Percentiles rank a stretch among this genome's conserved stretches.
Evolutionary conservation across 139 green algal species (phyloP).

Genomic region (Auxenochlorella pyrenoidosa): DNA sequence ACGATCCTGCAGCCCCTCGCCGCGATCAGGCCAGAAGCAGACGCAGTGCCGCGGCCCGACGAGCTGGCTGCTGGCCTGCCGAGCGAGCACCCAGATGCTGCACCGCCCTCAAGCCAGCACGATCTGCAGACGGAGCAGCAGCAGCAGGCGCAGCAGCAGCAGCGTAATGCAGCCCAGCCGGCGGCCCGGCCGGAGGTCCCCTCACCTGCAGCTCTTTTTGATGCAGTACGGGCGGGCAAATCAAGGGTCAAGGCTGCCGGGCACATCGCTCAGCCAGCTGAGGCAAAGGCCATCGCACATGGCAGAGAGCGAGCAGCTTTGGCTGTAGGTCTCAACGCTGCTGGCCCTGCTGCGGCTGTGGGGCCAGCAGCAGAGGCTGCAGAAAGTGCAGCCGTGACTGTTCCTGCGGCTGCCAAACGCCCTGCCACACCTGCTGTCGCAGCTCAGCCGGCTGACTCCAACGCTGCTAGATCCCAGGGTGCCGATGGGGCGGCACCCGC

Average conservation of each 20-base stretch:
- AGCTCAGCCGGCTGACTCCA: background rate
- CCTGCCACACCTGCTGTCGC: background rate
- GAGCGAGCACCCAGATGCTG: background rate
- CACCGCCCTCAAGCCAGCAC: background rate
- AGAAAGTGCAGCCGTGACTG: background rate
- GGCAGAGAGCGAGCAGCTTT: background rate
- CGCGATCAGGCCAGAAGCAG: background rate
- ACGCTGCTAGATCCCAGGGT: too few relatives aligned
- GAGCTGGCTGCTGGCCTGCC: background rate
- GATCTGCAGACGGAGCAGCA: background rate
- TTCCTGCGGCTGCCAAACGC: background rate
- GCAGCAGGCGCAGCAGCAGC: background rate
- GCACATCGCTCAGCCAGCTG: background rate
- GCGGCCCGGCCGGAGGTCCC: background rate
- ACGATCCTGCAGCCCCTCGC: background rate
- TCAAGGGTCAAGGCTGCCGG: background rate
- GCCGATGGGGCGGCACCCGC: background rate
- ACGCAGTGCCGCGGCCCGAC: background rate
- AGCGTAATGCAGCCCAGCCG: background rate
- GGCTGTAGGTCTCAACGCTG: too few relatives aligned
- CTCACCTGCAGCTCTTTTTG: background rate
- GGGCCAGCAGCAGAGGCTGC: background rate
- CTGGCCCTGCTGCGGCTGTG: too few relatives aligned
- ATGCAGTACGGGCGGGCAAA: background rate
- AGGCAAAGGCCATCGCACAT: background rate